phyloP scores from a whole-genome alignment of 1,139 yeast species.

The Lodderomyces orthopsilosis region DNA sequence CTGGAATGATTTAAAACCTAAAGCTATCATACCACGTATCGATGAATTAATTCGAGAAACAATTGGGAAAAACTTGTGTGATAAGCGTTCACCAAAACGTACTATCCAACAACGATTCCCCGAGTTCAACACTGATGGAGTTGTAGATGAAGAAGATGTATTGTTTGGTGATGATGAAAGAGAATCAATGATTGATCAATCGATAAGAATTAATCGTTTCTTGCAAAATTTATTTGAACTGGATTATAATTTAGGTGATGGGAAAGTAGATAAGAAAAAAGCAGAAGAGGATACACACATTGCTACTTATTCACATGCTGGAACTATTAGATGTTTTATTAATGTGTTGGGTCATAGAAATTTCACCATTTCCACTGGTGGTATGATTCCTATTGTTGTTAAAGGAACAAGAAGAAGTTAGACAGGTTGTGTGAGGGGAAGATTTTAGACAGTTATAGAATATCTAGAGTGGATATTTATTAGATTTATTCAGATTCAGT shows the following conservation, averaged over 20 bases:
- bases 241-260: slow-evolving; percentile 26
- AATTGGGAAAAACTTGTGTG: slow-evolving; percentile 67
- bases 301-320: slow-evolving; percentile 62
- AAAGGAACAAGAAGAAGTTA: slow-evolving; percentile 29
- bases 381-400: slow-evolving; percentile 63
- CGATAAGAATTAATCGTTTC: slow-evolving; percentile 46
- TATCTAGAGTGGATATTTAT: too few relatives aligned
- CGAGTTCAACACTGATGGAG: slow-evolving; percentile 38
- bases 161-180: slow-evolving; percentile 39
- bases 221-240: slow-evolving; percentile 51
- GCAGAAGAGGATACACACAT: slow-evolving; percentile 33
- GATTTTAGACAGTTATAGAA: too few relatives aligned
- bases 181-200: slow-evolving; percentile 41
- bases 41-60: slow-evolving; percentile 66
- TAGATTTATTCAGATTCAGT: too few relatives aligned
- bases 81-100: slow-evolving; percentile 47
- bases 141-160: slow-evolving; percentile 48
- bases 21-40: slow-evolving; percentile 26
- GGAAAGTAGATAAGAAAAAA: slow-evolving; percentile 20
- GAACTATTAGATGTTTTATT: slow-evolving; percentile 55
- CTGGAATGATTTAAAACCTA: slow-evolving; percentile 41
- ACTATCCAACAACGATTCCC: slow-evolving; percentile 23
- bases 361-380: slow-evolving; percentile 64
- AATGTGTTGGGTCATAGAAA: slow-evolving; percentile 55
- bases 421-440: too few relatives aligned